Evolutionary conservation across 192 early-diverging fungal genomes (phyloP).

Genomic region (Backusella morwellensis): DNA sequence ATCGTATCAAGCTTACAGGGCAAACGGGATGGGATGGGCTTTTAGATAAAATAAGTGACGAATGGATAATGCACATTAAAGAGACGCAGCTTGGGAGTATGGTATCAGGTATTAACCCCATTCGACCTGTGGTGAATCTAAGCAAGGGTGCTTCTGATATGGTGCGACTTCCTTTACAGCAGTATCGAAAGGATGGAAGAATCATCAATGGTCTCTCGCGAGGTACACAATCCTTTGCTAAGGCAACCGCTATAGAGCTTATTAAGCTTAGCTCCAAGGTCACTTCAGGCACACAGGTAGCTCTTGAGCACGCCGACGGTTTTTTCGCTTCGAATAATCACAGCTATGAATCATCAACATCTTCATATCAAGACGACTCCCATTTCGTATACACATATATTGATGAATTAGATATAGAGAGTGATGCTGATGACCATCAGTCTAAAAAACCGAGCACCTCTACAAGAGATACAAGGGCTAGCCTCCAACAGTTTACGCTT

Average conservation of each 20-base stretch:
- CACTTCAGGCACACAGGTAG: constrained; percentile 84
- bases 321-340: constrained; percentile 44
- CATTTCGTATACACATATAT: constrained; percentile 1
- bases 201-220: constrained; percentile 83
- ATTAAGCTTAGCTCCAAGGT: constrained; percentile 85
- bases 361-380: constrained; percentile 6
- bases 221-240: constrained; percentile 87
- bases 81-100: constrained; percentile 87
- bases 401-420: neutral
- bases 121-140: constrained; percentile 89
- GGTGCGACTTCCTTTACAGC: constrained; percentile 88
- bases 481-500: constrained; percentile 49
- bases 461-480: neutral
- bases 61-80: constrained; percentile 91
- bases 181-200: constrained; percentile 90
- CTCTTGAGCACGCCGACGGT: constrained; percentile 89
- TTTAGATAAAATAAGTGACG: constrained; percentile 56
- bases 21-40: constrained; percentile 69
- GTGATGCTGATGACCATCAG: neutral
- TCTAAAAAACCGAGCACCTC: neutral
- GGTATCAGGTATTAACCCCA: constrained; percentile 84
- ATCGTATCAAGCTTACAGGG: constrained; percentile 71
- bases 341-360: constrained; percentile 26
- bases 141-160: constrained; percentile 90
- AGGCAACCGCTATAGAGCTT: constrained; percentile 87